These are phyloP conservation scores for Eragrostis curvula DNA, from an alignment of 176 grass and related monocot species.

Conservation along the genomic window DNA sequence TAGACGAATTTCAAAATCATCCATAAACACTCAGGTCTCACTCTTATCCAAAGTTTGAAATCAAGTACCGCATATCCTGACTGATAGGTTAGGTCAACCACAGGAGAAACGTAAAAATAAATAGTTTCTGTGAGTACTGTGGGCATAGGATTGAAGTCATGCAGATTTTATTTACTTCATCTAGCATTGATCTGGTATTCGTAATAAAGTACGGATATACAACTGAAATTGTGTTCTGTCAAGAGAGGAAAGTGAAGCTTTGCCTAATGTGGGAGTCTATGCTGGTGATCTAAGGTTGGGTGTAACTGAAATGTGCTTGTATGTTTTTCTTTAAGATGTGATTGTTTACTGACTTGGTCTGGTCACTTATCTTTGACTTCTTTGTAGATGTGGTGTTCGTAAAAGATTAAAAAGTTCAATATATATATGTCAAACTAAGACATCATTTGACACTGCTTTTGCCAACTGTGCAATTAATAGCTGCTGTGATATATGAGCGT, in stretches of 20 bases:
- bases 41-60: no score
- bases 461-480: no score
- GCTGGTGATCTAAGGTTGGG: not conserved
- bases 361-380: no score
- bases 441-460: no score
- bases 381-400: no score
- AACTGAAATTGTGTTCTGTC: not conserved
- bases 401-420: no score
- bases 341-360: no score
- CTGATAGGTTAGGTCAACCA: slow-evolving; percentile 27
- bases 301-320: not conserved
- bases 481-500: no score
- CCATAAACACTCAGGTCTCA: not conserved
- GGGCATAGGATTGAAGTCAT: not conserved
- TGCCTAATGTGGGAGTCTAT: slow-evolving; percentile 31
- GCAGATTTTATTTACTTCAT: slow-evolving; percentile 42
- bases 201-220: slow-evolving; percentile 16
- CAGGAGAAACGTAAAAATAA: slow-evolving; percentile 1
- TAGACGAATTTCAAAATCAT: not conserved
- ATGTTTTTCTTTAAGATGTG: no score
- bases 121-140: slow-evolving; percentile 25
- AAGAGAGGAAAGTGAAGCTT: slow-evolving; percentile 12
- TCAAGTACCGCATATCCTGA: not conserved
- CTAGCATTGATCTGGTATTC: slow-evolving; percentile 37
- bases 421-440: no score